These are phyloP conservation scores for Aspergillus sp. DNA, from an alignment of 2,329 filamentous ascomycete species.

Conservation along the genomic window DNA sequence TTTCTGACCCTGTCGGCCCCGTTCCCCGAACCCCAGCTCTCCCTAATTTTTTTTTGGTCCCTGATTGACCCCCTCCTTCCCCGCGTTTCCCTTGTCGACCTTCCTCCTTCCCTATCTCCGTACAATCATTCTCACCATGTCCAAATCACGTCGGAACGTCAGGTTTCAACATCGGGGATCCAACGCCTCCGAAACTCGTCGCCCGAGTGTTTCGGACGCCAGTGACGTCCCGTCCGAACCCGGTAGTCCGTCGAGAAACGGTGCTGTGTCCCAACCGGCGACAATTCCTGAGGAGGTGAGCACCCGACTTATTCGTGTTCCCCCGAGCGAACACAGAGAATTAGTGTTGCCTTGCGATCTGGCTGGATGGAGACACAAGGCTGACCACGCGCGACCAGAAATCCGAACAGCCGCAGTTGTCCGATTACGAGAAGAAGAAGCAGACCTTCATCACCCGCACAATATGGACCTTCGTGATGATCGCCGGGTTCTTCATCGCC, in stretches of 20 bases:
- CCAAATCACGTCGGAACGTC: slow-evolving; percentile 57
- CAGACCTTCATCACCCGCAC: slow-evolving; percentile 95
- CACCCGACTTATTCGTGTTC: background rate
- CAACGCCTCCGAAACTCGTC: slow-evolving; percentile 47
- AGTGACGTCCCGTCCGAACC: slow-evolving; percentile 52
- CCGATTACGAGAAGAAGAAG: slow-evolving; percentile 98
- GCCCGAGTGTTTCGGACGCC: slow-evolving; percentile 54
- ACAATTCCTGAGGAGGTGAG: slow-evolving; percentile 36
- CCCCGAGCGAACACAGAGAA: background rate
- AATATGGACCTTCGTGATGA: slow-evolving; percentile 98
- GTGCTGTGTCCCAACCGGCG: slow-evolving; percentile 33
- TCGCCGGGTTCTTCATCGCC: slow-evolving; percentile 82
- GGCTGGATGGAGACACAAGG: background rate
- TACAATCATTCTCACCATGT: slow-evolving; percentile 39
- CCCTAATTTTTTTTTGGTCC: slow-evolving; percentile 3
- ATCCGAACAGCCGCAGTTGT: slow-evolving; percentile 42
- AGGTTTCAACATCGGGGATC: slow-evolving; percentile 54
- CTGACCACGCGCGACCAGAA: slow-evolving; percentile 23
- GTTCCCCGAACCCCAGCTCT: slow-evolving; percentile 9
- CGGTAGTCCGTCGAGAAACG: slow-evolving; percentile 50
- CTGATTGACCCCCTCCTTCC: slow-evolving; percentile 15
- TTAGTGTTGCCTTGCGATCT: background rate
- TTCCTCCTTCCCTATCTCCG: slow-evolving; percentile 15
- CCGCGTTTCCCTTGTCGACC: slow-evolving; percentile 18
- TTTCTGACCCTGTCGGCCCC: slow-evolving; percentile 4